Conservation (phyloP, 257 asterid species). For the Solanum rostratum region DNA sequence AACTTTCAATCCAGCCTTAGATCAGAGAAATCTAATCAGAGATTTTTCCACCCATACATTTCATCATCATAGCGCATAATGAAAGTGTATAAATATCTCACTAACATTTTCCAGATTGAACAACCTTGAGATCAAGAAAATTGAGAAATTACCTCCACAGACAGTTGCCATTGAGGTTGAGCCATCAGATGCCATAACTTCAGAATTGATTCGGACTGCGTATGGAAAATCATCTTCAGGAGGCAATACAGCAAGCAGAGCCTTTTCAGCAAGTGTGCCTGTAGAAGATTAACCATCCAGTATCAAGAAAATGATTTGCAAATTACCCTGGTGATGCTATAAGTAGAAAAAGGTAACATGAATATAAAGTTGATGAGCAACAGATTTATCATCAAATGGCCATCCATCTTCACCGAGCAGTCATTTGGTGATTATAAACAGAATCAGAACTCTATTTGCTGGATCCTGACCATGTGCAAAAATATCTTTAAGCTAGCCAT, state of each 20-base stretch:
- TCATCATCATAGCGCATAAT: neutral
- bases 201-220: slow-evolving; percentile 86
- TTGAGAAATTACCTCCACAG: slow-evolving; percentile 67
- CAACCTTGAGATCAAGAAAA: neutral
- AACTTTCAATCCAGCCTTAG: neutral
- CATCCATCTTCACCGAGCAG: neutral
- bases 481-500: neutral
- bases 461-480: neutral
- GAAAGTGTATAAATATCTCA: neutral
- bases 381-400: neutral
- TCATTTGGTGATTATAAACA: neutral
- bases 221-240: slow-evolving; percentile 78
- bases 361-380: neutral
- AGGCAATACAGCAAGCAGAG: slow-evolving; percentile 81
- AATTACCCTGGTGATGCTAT: neutral
- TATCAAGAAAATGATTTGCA: slow-evolving; percentile 1
- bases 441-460: neutral
- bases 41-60: neutral
- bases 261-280: slow-evolving; percentile 99
- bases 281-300: slow-evolving; percentile 7
- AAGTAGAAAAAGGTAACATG: neutral
- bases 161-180: slow-evolving; percentile 99
- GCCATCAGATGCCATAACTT: slow-evolving; percentile 99
- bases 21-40: neutral
- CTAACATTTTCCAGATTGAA: neutral